phyloP scores from a whole-genome alignment of 1,284 basidiomycete genomes.

The Ustilago crameri region DNA sequence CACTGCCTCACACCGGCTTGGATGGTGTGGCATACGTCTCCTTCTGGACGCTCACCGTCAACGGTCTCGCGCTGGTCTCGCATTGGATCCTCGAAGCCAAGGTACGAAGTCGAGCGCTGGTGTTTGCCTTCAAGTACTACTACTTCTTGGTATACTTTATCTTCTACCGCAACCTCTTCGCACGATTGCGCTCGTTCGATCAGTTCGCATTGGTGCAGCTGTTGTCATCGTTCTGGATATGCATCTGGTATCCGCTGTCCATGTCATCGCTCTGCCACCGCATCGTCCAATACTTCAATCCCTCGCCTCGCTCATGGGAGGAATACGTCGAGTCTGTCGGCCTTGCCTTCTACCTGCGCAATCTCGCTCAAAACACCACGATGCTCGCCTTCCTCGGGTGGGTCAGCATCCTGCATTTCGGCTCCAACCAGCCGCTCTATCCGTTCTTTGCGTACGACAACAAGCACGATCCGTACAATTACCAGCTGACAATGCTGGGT shows the following conservation, averaged over 20 bases:
- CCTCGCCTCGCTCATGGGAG: slow-evolving; percentile 70
- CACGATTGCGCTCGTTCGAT: slow-evolving; percentile 63
- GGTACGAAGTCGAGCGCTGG: slow-evolving; percentile 71
- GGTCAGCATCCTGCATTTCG: slow-evolving; percentile 72
- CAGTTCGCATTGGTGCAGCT: slow-evolving; percentile 72
- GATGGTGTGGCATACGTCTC: slow-evolving; percentile 74
- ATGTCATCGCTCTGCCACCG: slow-evolving; percentile 71
- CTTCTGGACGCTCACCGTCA: slow-evolving; percentile 72
- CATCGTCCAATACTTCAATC: slow-evolving; percentile 69
- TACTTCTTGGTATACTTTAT: slow-evolving; percentile 69
- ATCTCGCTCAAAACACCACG: slow-evolving; percentile 73
- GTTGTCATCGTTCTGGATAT: slow-evolving; percentile 71
- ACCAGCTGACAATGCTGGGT: slow-evolving; percentile 72
- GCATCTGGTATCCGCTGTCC: slow-evolving; percentile 72
- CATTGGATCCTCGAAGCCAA: slow-evolving; percentile 72
- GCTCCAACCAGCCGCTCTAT: slow-evolving; percentile 72
- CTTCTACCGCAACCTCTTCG: slow-evolving; percentile 70
- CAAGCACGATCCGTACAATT: slow-evolving; percentile 73
- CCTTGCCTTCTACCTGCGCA: slow-evolving; percentile 71
- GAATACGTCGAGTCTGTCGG: slow-evolving; percentile 72
- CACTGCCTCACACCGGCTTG: slow-evolving; percentile 72
- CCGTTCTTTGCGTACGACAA: slow-evolving; percentile 73
- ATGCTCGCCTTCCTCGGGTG: slow-evolving; percentile 70
- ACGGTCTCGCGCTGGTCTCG: slow-evolving; percentile 70
- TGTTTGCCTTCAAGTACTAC: slow-evolving; percentile 72